Base-by-base conservation (phyloP, 2,329 filamentous ascomycete genomes). In the Monilinia laxa region DNA sequence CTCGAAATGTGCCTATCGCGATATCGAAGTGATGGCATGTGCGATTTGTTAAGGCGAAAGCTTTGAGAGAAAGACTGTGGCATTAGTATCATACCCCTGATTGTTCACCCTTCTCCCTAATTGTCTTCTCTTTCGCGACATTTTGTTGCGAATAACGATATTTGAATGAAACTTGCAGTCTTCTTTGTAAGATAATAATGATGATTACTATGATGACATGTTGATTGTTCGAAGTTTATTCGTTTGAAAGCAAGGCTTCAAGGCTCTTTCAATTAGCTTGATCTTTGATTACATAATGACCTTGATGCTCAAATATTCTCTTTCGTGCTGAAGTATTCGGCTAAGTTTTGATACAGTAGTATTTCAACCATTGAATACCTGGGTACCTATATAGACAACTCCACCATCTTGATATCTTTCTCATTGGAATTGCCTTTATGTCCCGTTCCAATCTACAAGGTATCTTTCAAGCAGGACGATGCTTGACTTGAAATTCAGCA, bases 11-110 rank as follows among this genome's bases (percentile, higher is more conserved):
- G 58, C 58, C 58, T 38, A 25, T 60, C 31, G 58, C 45, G 28
- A 60, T 60, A 18, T 60, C 45, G 58, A 60, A 38, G 18, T 45
- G 45, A 11, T 49, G 58, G 58, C 58, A 60, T 60, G 45, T 60
- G 28, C 45, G 57, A 60, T 49, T 49, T 49, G 57, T 59, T 57
- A 20, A 59, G 42, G 42, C 20, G 42, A 35, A 59, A 59, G 42
- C 11, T 35, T n/a, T 10, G 45, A 51, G 31, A 55, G 58, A 51
- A 60, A 25, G 45, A 18, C 20, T 60, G n/a, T 28, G 35, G 28
- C 58, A 35, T 51, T 49, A 60, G 20, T 49, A 38, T 35, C 45
- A 60, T 38, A 38, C 18, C 45, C 45, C 31, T 51, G 4, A 38
- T 51, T 7, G 4, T 18, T 25, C 49, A 2, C 18, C 28, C 20